A percentile compares a stretch with the other conserved stretches of the same genome.
Conservation (phyloP, 1,284 basidiomycete species). For the Waitea zeae region DNA sequence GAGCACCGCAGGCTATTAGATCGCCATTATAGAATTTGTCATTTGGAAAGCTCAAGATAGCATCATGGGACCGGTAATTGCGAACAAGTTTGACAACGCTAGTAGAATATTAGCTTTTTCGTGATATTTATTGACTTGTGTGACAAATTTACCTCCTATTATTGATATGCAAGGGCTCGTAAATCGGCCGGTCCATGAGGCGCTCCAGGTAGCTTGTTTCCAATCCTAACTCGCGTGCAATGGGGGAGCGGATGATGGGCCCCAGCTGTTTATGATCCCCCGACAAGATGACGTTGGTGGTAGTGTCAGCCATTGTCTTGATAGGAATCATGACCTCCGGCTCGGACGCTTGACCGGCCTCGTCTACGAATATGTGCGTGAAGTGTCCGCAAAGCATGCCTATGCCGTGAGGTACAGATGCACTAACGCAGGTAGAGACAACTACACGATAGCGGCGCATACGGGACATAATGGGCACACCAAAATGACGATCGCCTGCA, state of each 20-base stretch:
- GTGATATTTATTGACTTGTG: neutral
- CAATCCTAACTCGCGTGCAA: constrained; percentile 27
- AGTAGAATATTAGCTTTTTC: constrained; percentile 2
- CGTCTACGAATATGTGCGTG: constrained; percentile 46
- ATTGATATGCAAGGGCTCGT: constrained; percentile 9
- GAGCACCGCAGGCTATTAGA: constrained; percentile 25
- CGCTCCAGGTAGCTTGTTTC: constrained; percentile 30
- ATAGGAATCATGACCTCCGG: constrained; percentile 37
- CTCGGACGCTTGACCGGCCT: constrained; percentile 46
- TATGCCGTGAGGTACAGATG: constrained; percentile 33
- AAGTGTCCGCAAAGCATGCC: constrained; percentile 42
- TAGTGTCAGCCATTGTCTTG: constrained; percentile 22
- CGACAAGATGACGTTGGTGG: constrained; percentile 29
- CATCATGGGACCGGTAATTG: constrained; percentile 40
- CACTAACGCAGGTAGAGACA: constrained; percentile 43
- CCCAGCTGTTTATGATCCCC: constrained; percentile 45
- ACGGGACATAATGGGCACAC: constrained; percentile 20
- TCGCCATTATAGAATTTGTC: constrained; percentile 36
- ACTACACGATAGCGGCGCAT: constrained; percentile 34
- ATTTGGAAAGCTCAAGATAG: constrained; percentile 38
- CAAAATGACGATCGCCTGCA: constrained; percentile 21
- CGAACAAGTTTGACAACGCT: constrained; percentile 42
- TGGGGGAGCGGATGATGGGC: constrained; percentile 28
- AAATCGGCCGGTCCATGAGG: constrained; percentile 28
- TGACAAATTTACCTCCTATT: neutral